These are phyloP conservation scores for Candida nanaspora DNA, from an alignment of 805 yeast genomes.

Conservation along the genomic window DNA sequence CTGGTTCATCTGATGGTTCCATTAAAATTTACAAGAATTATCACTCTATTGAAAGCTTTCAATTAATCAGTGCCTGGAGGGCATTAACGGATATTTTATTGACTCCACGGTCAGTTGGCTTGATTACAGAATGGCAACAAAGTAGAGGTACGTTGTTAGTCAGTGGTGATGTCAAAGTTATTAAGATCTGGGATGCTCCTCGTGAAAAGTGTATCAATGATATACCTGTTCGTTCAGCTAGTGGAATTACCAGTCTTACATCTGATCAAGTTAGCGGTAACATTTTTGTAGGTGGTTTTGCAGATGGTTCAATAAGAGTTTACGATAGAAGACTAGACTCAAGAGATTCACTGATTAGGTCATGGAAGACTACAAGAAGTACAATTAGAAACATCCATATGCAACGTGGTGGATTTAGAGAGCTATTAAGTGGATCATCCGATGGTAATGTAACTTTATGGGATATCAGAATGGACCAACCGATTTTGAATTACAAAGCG, in stretches of 20 bases:
- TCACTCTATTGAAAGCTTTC: conserved; percentile 46
- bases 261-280: conserved; percentile 96
- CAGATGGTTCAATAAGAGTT: conserved; percentile 81
- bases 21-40: conserved; percentile 78
- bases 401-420: conserved; percentile 96
- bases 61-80: conserved; percentile 83
- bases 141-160: conserved; percentile 84
- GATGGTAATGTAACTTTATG: conserved; percentile 83
- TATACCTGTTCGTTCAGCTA: conserved; percentile 85
- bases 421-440: conserved; percentile 72
- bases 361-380: conserved; percentile 58
- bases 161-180: conserved; percentile 90
- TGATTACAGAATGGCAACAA: conserved; percentile 95
- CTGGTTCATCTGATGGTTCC: conserved; percentile 94
- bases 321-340: conserved; percentile 86
- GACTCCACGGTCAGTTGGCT: conserved; percentile 75
- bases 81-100: conserved; percentile 80
- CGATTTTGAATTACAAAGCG: conserved; percentile 61
- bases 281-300: conserved; percentile 84
- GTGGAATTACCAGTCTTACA: conserved; percentile 82
- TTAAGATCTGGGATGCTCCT: conserved; percentile 95
- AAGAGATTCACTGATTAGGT: conserved; percentile 75
- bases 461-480: conserved; percentile 77
- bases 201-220: conserved; percentile 81
- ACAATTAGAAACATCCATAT: conserved; percentile 70